Evolutionary conservation across 2,329 filamentous ascomycete species (phyloP), one percentile per base, ranked within the genome.

Genomic region (Pseudogymnoascus sp.): DNA sequence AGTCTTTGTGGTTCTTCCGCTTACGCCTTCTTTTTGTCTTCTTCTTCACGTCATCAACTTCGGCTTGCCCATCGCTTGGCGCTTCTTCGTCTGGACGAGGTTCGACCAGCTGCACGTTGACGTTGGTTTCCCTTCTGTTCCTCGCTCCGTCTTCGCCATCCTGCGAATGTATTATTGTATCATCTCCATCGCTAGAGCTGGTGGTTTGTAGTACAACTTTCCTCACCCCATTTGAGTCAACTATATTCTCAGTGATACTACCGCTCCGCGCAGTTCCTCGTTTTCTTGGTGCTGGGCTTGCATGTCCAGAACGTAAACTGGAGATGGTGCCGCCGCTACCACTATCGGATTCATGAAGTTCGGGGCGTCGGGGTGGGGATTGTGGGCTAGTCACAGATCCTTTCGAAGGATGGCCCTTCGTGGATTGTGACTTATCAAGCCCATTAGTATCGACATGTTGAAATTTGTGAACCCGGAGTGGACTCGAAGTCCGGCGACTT

Each of bases 221-320:
- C 66, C 85, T 84, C 60, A 92, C 82, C 2, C 90, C 90, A 62
- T 87, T 85, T 2, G 87, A 79, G 69, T 92, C 87, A 62, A 92
- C 78, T n/a, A 90, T 78, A 64, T 89, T 90, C 74, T 92, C 89
- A 0, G 89, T 91, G 68, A 92, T 91, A 71, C 87, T 90, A 28
- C 90, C 89, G 67, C 86, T 90, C 62, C 88, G 81, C 5, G 86
- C 85, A 4, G 80, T 78, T 7, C 81, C 78, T 35, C 76, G 76
- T 59, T 75, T 75, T 16, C 72, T 69, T 39, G 75, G 75, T 28
- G 66, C 74, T 69, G 67, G 71, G 61, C 68, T 72, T 62, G 66
- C 67, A n/a, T 66, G 68, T 36, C 66, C 67, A 5, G 69, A 72
- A 19, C 67, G 66, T 39, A 71, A 65, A 52, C 62, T 71, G 11